Base-by-base conservation (phyloP, 1,284 basidiomycete genomes). In the Kwoniella shivajii region DNA sequence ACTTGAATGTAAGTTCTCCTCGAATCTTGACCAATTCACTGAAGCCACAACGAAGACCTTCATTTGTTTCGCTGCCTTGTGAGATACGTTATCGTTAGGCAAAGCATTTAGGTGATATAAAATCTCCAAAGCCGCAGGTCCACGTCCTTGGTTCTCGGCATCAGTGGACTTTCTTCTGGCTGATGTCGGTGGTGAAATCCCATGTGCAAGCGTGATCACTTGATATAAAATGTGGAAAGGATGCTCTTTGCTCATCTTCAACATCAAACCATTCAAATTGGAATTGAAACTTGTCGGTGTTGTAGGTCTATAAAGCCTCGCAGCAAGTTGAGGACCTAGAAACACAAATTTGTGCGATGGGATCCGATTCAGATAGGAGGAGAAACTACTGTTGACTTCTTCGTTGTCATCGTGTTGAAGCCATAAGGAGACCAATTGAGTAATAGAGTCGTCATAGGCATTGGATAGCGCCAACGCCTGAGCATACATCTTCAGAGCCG, bases 171-270 rank as follows among this genome's bases (percentile, higher is more conserved):
- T 54, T 27, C 48, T 38, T 44, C 42, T 50, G 4, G 45, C 49
- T n/a, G 45, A 20, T 48, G 48, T 41, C 33, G 48, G 29, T 11
- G 36, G n/a, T 34, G 31, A 43, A 4, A 57, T 55, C 10, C 67
- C 57, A 33, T 69, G 54, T 0, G 78, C 74, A 1, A 82, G 74
- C 0, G 89, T 89, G 71, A 88, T 91, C 13, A 99, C 84, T 64
- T 95, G 91, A 75, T 94, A 96, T 6, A 97, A 78, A 63, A 86
- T 88, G 71, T 99, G 96, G 78, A 92, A 98, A 0, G 95, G 94
- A 73, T 99, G 96, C 52, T 98, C 91, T 48, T 78, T 77, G 66
- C 88, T 89, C 82, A 99, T 88, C 10, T 88, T 84, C 1, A 84
- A 57, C 18, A 98, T 80, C 18, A 96, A 78, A 0, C 66, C 74